Base-by-base conservation (phyloP, 805 yeast genomes). In the Ogataea wickerhamii region DNA sequence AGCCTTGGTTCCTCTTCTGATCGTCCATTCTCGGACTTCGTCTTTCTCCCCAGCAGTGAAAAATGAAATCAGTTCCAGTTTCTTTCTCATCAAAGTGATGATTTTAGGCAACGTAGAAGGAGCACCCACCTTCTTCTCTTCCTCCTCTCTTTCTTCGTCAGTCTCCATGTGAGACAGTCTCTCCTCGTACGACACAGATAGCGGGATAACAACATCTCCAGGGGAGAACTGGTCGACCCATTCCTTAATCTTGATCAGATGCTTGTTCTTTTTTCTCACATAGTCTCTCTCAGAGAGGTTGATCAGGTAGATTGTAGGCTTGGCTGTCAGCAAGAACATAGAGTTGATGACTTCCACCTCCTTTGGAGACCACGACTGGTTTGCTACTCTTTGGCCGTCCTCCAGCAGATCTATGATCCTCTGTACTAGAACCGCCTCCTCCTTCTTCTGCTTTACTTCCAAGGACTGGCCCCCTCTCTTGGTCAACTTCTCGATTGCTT, bases 161-260 rank as follows among this genome's bases (percentile, higher is more conserved):
- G 84, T 71, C 61, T 76, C 93, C 88, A 93, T 76, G 51, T 75
- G 80, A 29, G 97, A 85, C 57, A 93, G 76, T 65, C 82, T 85
- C 70, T 87, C 96, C 76, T 93, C 99, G 52, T 87, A 74, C 45
- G 82, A 82, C 38, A 93, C 96, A 37, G 95, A 82, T 64, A 93
- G 76, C 63, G 98, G 98, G 53, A 93, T 87, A 58, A 93, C 84
- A 44, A 82, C 66, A 64, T 84, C 94, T 34, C 79, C 77, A 5
- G 91, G 87, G 12, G 86, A 75, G 56, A 80, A 74, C 33, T 68
- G 70, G 19, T 63, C 65, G 21, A 85, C 72, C 96, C 96, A 88
- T 20, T 68, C 63, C 51, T 70, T 52, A 19, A 87, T 80, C 14
- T 60, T 68, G 2, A 55, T 48, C 33, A 70, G 49, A 57, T 76